A percentile compares a stretch with the other conserved stretches of the same genome.
Evolutionary conservation across 495 filamentous ascomycete species (phyloP).

Genomic region (Gamarada debralockiae): DNA sequence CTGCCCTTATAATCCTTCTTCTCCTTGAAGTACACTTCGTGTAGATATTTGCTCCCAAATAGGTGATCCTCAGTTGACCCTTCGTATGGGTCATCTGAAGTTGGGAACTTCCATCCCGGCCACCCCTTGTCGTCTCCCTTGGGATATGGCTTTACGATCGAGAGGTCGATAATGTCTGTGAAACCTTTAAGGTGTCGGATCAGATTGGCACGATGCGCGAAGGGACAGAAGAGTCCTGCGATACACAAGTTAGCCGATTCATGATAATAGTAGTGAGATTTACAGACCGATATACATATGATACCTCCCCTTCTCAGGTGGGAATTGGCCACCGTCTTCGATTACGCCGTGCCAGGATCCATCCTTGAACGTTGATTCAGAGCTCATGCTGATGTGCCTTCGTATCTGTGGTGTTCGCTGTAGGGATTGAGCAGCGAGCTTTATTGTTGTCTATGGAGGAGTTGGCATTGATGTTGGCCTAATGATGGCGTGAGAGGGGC

Average conservation of each 20-base stretch:
- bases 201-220: constrained; percentile 56
- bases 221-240: constrained; percentile 44
- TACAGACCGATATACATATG: constrained; percentile 64
- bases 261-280: background rate
- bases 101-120: constrained; percentile 39
- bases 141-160: constrained; percentile 43
- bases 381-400: constrained; percentile 7
- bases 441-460: background rate
- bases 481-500: no score
- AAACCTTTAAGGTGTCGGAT: constrained; percentile 53
- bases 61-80: constrained; percentile 29
- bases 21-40: constrained; percentile 67
- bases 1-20: constrained; percentile 65
- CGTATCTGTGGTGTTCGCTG: background rate
- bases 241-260: background rate
- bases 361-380: constrained; percentile 14
- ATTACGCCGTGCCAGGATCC: constrained; percentile 38
- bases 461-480: no score
- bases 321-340: constrained; percentile 53
- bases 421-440: background rate
- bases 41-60: constrained; percentile 58
- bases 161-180: constrained; percentile 48
- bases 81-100: constrained; percentile 58
- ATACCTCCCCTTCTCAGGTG: constrained; percentile 70
- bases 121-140: constrained; percentile 33